Evolutionary conservation across 352 stramenopile genomes (phyloP).

Genomic region (Salisapilia sapeloensis): DNA sequence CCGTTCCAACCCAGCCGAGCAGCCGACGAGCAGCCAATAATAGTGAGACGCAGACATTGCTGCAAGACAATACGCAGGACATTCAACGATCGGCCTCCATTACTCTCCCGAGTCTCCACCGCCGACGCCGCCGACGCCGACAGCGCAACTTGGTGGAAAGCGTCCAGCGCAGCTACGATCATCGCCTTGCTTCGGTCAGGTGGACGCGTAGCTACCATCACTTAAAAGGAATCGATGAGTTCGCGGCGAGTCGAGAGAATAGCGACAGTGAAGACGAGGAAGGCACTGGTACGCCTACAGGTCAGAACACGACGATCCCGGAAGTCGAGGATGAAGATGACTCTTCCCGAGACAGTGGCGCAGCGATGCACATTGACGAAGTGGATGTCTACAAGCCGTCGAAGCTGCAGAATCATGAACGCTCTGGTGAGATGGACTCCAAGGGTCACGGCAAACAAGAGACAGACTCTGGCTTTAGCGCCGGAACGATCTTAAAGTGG

Average conservation of each 20-base stretch:
- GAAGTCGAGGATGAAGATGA: constrained; percentile 2
- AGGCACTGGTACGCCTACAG: too few species aligned
- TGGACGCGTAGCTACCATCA: constrained; percentile 55
- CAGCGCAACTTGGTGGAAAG: constrained; percentile 32
- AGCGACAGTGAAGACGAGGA: constrained; percentile 11
- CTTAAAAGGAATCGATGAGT: constrained; percentile 41
- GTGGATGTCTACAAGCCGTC: neutral
- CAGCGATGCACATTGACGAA: neutral
- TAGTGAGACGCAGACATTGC: constrained; percentile 29
- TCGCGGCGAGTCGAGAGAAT: too few species aligned
- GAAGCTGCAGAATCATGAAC: too few species aligned
- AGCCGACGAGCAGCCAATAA: too few species aligned
- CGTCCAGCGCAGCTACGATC: constrained; percentile 33
- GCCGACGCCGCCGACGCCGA: constrained; percentile 15
- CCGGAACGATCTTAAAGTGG: too few species aligned
- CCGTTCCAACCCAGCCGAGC: too few species aligned
- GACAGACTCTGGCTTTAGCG: too few species aligned
- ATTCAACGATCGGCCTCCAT: constrained; percentile 37
- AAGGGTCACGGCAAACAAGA: too few species aligned
- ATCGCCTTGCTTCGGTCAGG: constrained; percentile 25
- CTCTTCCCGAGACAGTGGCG: neutral
- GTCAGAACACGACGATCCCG: too few species aligned
- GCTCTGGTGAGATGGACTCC: too few species aligned
- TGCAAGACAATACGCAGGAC: constrained; percentile 33
- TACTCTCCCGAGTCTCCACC: constrained; percentile 24